These are phyloP conservation scores for Komagataella pastoris DNA, from an alignment of 805 yeast genomes.

Conservation along the genomic window DNA sequence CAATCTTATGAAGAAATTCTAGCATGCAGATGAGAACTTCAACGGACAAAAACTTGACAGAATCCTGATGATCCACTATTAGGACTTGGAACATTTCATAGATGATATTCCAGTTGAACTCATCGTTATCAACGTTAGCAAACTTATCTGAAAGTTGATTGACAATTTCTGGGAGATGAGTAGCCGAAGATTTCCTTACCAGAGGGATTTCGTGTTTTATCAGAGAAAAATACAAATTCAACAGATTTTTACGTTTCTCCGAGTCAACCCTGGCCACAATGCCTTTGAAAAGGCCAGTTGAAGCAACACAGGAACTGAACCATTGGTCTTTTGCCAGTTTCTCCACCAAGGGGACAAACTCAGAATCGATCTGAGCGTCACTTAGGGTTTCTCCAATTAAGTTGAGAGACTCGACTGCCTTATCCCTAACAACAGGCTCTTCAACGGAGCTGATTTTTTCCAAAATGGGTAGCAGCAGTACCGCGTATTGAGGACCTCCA, in stretches of 20 bases:
- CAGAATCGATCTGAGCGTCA: conserved; percentile 46
- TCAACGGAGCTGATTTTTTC: conserved; percentile 84
- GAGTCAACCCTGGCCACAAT: conserved; percentile 48
- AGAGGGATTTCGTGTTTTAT: conserved; percentile 90
- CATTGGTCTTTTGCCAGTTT: conserved; percentile 79
- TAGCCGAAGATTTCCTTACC: conserved; percentile 94
- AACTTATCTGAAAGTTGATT: conserved; percentile 29
- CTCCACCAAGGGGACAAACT: conserved; percentile 65
- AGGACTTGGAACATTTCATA: conserved; percentile 72
- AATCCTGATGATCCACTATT: conserved; percentile 82
- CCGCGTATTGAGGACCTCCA: conserved; percentile 67
- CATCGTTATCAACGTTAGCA: conserved; percentile 26
- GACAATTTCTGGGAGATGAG: conserved; percentile 63
- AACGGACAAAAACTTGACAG: conserved; percentile 81
- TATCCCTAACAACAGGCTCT: conserved; percentile 92
- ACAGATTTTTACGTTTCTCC: conserved; percentile 42
- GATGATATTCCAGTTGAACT: conserved; percentile 63
- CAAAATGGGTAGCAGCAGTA: conserved; percentile 50
- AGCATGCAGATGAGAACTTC: conserved; percentile 80
- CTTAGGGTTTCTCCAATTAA: conserved; percentile 51
- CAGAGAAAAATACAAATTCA: conserved; percentile 55
- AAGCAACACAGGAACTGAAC: conserved; percentile 87
- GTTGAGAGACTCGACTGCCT: conserved; percentile 80
- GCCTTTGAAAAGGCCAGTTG: conserved; percentile 76
- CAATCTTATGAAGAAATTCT: conserved; percentile 44